Evolutionary conservation across 495 filamentous ascomycete species (phyloP).

Genomic region (Choiromyces venosus): DNA sequence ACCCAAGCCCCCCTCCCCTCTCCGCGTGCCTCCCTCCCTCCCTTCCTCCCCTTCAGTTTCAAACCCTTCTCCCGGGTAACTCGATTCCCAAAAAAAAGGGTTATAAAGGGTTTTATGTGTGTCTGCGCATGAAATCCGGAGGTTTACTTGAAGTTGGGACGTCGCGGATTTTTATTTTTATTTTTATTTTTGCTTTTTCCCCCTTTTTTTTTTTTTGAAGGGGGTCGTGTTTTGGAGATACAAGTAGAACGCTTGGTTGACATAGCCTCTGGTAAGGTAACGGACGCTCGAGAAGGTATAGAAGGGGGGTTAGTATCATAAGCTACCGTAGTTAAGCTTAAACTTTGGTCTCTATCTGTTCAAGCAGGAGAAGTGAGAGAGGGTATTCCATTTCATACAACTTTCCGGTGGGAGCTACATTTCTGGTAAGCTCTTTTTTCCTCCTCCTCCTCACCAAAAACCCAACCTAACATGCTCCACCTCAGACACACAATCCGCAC

Average conservation of each 20-base stretch:
- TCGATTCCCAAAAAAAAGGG: no score
- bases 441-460: background rate
- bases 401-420: background rate
- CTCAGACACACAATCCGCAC: slow-evolving; percentile 12
- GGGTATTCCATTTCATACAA: background rate
- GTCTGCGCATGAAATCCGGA: background rate
- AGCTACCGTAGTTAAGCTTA: background rate
- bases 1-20: no score
- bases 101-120: background rate
- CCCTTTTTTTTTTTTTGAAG: background rate
- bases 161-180: background rate
- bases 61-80: background rate
- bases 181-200: no score
- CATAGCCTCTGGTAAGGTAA: no score
- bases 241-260: background rate
- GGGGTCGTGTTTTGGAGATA: no score
- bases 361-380: background rate
- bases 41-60: no score
- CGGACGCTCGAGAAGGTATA: background rate
- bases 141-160: background rate
- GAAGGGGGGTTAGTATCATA: background rate
- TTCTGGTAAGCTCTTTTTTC: background rate
- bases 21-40: no score
- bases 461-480: slow-evolving; percentile 14
- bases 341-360: background rate